Evolutionary conservation across 2,329 filamentous ascomycete genomes (phyloP), one percentile per base, ranked within the genome.

Genomic region (Fusarium devonianum): DNA sequence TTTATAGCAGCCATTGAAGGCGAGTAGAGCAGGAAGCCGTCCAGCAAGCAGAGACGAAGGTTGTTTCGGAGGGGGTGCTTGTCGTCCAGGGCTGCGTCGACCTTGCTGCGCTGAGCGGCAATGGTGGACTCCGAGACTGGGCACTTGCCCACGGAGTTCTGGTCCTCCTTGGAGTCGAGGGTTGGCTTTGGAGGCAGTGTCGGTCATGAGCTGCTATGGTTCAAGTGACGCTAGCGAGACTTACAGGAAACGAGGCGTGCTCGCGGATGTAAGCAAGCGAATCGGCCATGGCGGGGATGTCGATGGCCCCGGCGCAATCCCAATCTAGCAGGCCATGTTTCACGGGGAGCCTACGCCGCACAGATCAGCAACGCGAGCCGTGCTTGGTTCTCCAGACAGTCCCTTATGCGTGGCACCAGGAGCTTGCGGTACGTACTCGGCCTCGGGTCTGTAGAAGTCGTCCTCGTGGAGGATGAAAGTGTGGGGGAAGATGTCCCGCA

Each of bases 401-500:
- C n/a, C 23, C 13, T 25, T 12, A 25, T 22, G 11, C 19, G 11
- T 11, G 10, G 17, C 11, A 12, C 19, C 12, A 26, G 10, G 25
- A 23, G 7, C 10, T n/a, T 12, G 19, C 16, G n/a, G 5, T 1
- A 72, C 80, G 67, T 65, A 90, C 81, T 91, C 81, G 21, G 81
- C 74, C 68, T 97, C 93, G 1, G 89, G 78, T 58, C 85, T 86
- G 75, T 96, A 99, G 70, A 97, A 99, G 72, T 99, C 94, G 75
- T 99, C 94, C 70, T 96, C 86, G 70, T 99, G 94, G 16, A 99
- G 80, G 66, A 97, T 89, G 67, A 92, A 93, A 12, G 85, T 80
- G 60, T 80, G 78, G 7, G 86, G 86, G 65, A 97, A 92, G 59
- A 96, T 86, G 67, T 90, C 85, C 49, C 91, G 86, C 13, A 99